Evolutionary conservation across 148 eudicot genomes (phyloP), one percentile per base, ranked within the genome.

Genomic region (Rhododendron kiyosumense): DNA sequence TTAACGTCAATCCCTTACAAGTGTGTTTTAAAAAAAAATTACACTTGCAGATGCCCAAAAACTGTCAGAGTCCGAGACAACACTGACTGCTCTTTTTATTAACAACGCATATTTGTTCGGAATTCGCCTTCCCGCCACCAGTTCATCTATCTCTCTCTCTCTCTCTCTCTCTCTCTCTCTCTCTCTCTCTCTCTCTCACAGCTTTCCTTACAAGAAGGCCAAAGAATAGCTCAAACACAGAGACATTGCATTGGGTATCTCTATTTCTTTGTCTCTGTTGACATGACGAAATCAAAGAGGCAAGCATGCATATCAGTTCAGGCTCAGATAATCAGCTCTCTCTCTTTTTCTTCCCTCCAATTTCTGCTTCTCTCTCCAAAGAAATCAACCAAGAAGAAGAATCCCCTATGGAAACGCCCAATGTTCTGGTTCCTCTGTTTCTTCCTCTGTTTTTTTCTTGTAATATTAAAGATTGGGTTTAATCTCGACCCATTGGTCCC

Each of bases 261-360:
- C 11, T 17, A 13, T 65, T 5, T 74, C 1, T 79, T 59, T 83
- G 20, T 34, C 38, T 17, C 11, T 2, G 3, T 75, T 2, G 20
- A 65, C 81, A 92, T 92, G 94, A 92, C 93, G 11, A 89, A 89
- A 79, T 85, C 89, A 17, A 92, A 89, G 91, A 92, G 90, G 86
- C 96, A 89, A 88, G 90, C 93, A 12, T 94, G 92, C 93, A 97
- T 97, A 9, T 86, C 98, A 71, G 96, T 97, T 0, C 96, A 97
- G 0, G 93, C 99, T 76, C 93, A 92, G 78, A 92, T 96, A 51
- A 95, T 96, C 73, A 89, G 86, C 81, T 87, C 95, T 34, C 84
- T 94, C 15, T 94, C 97, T 1, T 91, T 93, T 59, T 91, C 94
- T 22, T 93, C 97, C 1, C 86, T 95, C 1, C 94, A 95, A 79